Evolutionary conservation across 2,329 filamentous ascomycete genomes (phyloP).

Genomic region (Fusarium buxicola): DNA sequence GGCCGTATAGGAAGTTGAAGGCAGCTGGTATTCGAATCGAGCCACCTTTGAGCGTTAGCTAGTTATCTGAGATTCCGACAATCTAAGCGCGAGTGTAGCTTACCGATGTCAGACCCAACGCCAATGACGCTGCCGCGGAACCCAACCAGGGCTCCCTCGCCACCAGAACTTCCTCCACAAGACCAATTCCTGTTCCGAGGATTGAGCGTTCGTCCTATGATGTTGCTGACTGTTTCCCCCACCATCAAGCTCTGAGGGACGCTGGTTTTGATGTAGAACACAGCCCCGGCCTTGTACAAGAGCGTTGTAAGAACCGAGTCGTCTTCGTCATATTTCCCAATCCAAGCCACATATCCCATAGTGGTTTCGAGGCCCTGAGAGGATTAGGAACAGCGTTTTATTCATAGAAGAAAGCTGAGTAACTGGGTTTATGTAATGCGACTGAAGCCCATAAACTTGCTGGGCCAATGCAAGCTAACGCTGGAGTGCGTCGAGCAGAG

Average conservation of each 20-base stretch:
- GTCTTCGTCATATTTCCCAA: conserved; percentile 47
- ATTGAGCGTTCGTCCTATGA: conserved; percentile 51
- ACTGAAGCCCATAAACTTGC: no score
- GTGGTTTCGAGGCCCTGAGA: conserved; percentile 58
- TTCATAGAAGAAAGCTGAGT: no score
- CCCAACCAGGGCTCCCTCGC: conserved; percentile 52
- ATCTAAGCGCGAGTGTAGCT: neutral
- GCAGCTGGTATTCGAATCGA: conserved; percentile 49
- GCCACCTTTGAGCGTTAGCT: conserved; percentile 48
- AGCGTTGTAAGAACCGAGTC: conserved; percentile 47
- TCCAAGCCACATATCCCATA: conserved; percentile 52
- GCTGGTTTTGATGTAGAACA: conserved; percentile 42
- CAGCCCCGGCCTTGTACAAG: conserved; percentile 46
- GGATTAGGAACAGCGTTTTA: neutral
- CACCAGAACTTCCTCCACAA: conserved; percentile 53
- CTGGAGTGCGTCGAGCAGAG: no score
- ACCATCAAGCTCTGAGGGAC: conserved; percentile 42
- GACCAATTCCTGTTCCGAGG: conserved; percentile 50
- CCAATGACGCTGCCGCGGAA: conserved; percentile 50
- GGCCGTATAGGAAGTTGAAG: conserved; percentile 48
- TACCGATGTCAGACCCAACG: conserved; percentile 52
- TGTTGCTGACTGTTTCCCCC: conserved; percentile 45
- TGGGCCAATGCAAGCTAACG: no score
- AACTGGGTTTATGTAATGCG: no score
- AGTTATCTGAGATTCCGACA: conserved; percentile 38